Conservation (phyloP, 129 eudicot species). For the Centaurea solstitialis region DNA sequence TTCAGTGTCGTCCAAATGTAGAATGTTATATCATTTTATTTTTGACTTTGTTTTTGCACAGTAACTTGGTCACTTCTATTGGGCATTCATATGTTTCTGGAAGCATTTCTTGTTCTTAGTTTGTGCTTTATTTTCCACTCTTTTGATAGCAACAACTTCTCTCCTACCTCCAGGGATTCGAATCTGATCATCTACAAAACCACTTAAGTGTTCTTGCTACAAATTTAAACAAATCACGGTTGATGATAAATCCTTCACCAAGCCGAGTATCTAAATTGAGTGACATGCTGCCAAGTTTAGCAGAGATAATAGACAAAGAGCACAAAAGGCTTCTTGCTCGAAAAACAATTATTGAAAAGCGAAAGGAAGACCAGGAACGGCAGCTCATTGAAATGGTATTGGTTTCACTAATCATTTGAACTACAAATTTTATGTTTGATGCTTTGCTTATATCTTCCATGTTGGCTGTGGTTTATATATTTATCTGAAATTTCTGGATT, state of each 20-base stretch:
- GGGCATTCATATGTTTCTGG: neutral
- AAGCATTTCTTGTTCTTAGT: neutral
- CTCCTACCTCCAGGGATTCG: neutral
- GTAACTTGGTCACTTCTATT: neutral
- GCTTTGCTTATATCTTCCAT: neutral
- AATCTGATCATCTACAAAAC: conserved; percentile 2
- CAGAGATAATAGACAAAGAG: conserved; percentile 62
- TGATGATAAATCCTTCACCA: conserved; percentile 31
- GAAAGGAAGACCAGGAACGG: conserved; percentile 63
- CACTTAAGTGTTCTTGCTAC: neutral
- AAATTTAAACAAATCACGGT: neutral
- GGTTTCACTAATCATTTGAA: neutral
- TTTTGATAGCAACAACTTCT: neutral
- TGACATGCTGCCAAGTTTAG: conserved; percentile 51
- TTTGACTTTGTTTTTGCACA: neutral
- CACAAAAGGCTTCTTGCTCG: conserved; percentile 75
- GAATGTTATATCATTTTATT: neutral
- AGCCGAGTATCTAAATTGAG: conserved; percentile 42
- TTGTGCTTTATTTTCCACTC: neutral
- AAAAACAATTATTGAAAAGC: conserved; percentile 67
- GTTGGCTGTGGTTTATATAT: neutral
- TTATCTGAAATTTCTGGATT: neutral
- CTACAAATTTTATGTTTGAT: neutral
- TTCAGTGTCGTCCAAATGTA: neutral
- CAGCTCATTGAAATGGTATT: neutral